These are phyloP conservation scores for Penicillium sp. DNA, from an alignment of 2,329 filamentous ascomycete species.

Conservation along the genomic window DNA sequence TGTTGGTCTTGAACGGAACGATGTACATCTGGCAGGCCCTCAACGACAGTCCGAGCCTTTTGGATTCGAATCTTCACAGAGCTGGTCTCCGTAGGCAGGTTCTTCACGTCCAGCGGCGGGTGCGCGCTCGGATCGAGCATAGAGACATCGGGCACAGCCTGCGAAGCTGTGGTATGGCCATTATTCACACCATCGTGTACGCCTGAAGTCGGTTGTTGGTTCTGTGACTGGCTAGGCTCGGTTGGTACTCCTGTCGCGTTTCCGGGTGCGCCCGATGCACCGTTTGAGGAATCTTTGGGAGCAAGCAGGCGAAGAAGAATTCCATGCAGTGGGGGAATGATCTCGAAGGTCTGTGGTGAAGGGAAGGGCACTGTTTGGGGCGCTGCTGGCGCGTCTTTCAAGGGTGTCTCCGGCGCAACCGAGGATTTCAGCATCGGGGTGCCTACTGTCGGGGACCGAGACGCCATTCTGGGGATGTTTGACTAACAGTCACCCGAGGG, in stretches of 20 bases:
- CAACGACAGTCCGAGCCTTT: conserved; percentile 63
- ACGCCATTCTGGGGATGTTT: conserved; percentile 34
- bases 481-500: conserved; percentile 13
- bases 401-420: conserved; percentile 37
- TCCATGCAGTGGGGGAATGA: conserved; percentile 77
- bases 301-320: conserved; percentile 74
- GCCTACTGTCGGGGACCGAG: conserved; percentile 34
- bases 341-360: conserved; percentile 80
- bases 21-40: conserved; percentile 47
- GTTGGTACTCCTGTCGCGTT: conserved; percentile 29
- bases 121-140: conserved; percentile 30
- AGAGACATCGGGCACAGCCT: conserved; percentile 29
- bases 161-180: conserved; percentile 25
- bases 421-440: conserved; percentile 48
- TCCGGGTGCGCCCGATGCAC: conserved; percentile 18
- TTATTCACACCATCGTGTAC: conserved; percentile 23
- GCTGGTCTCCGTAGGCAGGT: conserved; percentile 76
- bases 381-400: conserved; percentile 39
- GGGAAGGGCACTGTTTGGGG: conserved; percentile 61
- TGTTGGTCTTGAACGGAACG: conserved; percentile 48
- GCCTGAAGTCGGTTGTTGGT: conserved; percentile 29
- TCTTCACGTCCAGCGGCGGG: conserved; percentile 66
- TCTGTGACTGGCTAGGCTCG: conserved; percentile 25
- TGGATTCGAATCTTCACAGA: conserved; percentile 81
- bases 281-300: conserved; percentile 43